A percentile compares a stretch with the other conserved stretches of the same genome.
These are phyloP conservation scores for Trichomonas tenax DNA, from an alignment of 208 protist genomes.

Conservation along the genomic window DNA sequence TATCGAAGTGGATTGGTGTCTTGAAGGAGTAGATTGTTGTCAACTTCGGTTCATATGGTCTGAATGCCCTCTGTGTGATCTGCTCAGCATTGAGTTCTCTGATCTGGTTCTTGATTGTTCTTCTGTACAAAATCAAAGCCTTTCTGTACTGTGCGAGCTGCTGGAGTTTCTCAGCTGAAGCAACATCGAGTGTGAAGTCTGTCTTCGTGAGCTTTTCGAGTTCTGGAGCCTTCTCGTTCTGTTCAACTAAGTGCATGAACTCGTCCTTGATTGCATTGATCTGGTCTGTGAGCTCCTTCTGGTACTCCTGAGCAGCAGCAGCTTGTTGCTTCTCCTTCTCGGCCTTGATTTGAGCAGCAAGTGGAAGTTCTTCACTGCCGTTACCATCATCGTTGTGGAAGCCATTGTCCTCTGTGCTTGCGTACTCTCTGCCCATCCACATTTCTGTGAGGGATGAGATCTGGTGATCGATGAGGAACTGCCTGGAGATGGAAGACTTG, in stretches of 20 bases:
- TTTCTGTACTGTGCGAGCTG: not conserved
- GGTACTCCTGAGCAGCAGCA: not conserved
- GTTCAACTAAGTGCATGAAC: not conserved
- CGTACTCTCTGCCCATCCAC: not conserved
- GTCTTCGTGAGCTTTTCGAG: not conserved
- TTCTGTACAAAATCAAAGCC: not conserved
- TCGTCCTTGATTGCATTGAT: not conserved
- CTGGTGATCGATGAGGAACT: not conserved
- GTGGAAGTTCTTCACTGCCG: not conserved
- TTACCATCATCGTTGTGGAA: not conserved
- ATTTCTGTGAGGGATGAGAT: not conserved
- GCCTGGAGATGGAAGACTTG: not conserved
- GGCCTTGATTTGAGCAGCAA: not conserved
- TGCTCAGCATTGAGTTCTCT: not conserved
- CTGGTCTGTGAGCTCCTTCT: not conserved
- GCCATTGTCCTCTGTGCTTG: not conserved
- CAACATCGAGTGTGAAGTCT: not conserved
- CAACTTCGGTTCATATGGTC: not conserved
- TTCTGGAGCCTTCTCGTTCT: slow-evolving; percentile 1
- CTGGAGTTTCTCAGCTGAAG: not conserved
- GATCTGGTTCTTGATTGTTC: slow-evolving; percentile 8
- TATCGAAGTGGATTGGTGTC: not conserved
- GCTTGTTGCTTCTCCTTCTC: not conserved
- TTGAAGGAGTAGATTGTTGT: slow-evolving; percentile 7
- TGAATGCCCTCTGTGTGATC: not conserved